Evolutionary conservation across 805 yeast genomes (phyloP).

Genomic region (Pichia rugopelliculosa): DNA sequence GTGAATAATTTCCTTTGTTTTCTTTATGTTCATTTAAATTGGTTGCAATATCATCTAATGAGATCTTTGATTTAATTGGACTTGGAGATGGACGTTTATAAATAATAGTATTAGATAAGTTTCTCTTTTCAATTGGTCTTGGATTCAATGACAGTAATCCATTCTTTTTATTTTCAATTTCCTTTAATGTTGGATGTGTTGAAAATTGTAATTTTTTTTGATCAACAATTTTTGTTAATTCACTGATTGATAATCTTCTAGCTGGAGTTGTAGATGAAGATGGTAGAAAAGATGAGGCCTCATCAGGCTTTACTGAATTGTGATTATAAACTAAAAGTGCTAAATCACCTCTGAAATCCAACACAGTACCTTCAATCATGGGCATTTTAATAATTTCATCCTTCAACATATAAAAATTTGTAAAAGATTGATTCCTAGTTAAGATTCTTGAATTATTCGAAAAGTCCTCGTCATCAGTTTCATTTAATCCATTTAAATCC

Average conservation of each 20-base stretch:
- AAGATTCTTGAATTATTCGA: conserved; percentile 30
- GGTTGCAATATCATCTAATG: neutral
- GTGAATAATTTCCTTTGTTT: neutral
- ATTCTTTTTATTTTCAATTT: conserved; percentile 1
- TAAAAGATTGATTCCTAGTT: conserved; percentile 34
- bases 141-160: neutral
- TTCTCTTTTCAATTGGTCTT: conserved; percentile 10
- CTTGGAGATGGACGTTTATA: conserved; percentile 10
- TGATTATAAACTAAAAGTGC: conserved; percentile 15
- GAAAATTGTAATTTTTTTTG: conserved; percentile 7
- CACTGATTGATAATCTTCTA: conserved; percentile 2
- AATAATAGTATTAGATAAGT: conserved; percentile 11
- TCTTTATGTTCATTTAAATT: neutral
- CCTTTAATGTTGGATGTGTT: conserved; percentile 8
- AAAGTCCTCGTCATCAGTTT: neutral
- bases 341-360: conserved; percentile 68
- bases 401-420: conserved; percentile 50
- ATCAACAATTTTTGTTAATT: conserved; percentile 4
- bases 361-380: conserved; percentile 46
- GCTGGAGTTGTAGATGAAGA: neutral
- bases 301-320: neutral
- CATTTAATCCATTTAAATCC: conserved; percentile 2
- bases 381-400: conserved; percentile 64
- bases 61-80: neutral
- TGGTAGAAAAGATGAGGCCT: too few species aligned